Evolutionary conservation across 768 basidiomycete genomes (phyloP), one percentile per base, ranked within the genome.

Genomic region (Phanerochaete carnosa): DNA sequence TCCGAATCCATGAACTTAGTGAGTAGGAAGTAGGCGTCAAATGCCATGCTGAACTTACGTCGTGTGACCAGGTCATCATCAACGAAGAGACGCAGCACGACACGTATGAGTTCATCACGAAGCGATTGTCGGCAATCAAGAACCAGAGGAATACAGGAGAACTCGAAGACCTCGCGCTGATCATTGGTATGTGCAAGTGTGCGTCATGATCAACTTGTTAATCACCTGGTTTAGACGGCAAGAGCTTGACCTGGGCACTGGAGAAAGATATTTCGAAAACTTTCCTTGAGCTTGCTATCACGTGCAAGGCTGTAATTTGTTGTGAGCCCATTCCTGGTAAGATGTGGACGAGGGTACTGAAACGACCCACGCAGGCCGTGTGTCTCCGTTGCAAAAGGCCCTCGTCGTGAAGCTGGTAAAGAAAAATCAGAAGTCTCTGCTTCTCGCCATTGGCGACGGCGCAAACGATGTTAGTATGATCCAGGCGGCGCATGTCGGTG

Each of bases 391-490:
- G 47, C 97, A 99, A 73, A 99, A 98, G 73, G 96, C 96, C 0
- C 82, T 97, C 39, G 95, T 98, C 3, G 96, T 98, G 64, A 98
- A 98, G 74, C 85, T 98, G n/a, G 96, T 98, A 58, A 98, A 98
- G 81, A 95, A 95, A 74, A 95, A 96, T 72, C 87, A 89, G 66
- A 93, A 94, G 59, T 83, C 94, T 7, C 93, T 97, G 57, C 83
- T 98, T 9, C 83, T 98, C 9, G 96, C 96, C 2, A 98, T 98
- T 54, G 96, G 96, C 23, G 96, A 98, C 65, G 96, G 96, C 53
- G 96, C 96, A 1, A 98, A 98, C 72, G 96, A 98, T 73, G 96
- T 98, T 66, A 93, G 93, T 71, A 98, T 98, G 96, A 98, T 98
- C 61, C 96, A 98, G 71, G 96, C 96, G 35, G 96, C 96, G 0